Conservation (phyloP, 768 basidiomycete genomes). For the Dentipellis sp. region DNA sequence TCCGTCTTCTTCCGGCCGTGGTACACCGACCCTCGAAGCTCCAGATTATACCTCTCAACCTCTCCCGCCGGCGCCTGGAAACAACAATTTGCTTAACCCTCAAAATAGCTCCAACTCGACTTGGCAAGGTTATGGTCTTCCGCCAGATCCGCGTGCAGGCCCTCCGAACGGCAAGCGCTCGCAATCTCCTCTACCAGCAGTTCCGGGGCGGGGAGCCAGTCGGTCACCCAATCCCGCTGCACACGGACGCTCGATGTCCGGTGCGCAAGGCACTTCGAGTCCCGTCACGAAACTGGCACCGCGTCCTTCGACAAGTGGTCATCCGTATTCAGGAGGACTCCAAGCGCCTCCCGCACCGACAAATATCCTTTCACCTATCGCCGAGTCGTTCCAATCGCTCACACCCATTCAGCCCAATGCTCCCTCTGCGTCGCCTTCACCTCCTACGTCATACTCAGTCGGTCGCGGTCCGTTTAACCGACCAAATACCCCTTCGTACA, state of each 20-base stretch:
- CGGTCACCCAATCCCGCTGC: constrained; percentile 24
- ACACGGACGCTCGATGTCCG: constrained; percentile 45
- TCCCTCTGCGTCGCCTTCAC: constrained; percentile 26
- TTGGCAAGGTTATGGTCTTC: constrained; percentile 37
- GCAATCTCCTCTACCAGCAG: constrained; percentile 30
- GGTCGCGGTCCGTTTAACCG: constrained; percentile 52
- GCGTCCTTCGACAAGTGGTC: constrained; percentile 29
- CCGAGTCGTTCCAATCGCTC: constrained; percentile 45
- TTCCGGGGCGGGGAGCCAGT: constrained; percentile 18
- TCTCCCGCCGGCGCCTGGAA: constrained; percentile 25
- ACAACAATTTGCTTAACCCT: constrained; percentile 18
- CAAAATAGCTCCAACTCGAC: constrained; percentile 8
- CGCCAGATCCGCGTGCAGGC: constrained; percentile 51
- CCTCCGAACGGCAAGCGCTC: constrained; percentile 30
- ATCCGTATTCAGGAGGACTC: constrained; percentile 48
- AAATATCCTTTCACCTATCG: constrained; percentile 55
- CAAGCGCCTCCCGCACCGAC: constrained; percentile 31
- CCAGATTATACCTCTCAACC: constrained; percentile 27
- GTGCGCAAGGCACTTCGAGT: constrained; percentile 12
- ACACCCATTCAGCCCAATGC: constrained; percentile 33
- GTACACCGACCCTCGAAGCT: constrained; percentile 49
- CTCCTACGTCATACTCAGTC: constrained; percentile 34
- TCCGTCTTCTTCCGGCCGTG: constrained; percentile 24
- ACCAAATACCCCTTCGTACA: constrained; percentile 33
- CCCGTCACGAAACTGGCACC: constrained; percentile 26